phyloP scores from a whole-genome alignment of 768 basidiomycete genomes.

The Rhodotorula diobovata region DNA sequence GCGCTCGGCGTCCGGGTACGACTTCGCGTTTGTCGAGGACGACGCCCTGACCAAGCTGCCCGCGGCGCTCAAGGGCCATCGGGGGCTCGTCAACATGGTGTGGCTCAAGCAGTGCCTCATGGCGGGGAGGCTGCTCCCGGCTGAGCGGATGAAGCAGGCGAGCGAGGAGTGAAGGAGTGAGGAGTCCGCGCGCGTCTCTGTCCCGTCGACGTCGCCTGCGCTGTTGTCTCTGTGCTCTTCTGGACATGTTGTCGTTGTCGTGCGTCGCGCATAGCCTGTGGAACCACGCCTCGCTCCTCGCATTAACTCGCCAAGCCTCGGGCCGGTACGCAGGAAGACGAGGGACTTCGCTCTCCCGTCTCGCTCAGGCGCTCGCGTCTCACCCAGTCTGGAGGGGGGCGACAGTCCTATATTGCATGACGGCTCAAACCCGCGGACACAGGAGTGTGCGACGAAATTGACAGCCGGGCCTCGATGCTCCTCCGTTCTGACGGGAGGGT shows the following conservation, averaged over 20 bases:
- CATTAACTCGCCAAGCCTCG: no score
- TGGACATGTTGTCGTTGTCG: no score
- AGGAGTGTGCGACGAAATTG: not conserved
- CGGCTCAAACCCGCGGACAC: no score
- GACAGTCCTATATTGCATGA: no score
- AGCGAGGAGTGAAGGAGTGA: not conserved
- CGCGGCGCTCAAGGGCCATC: not conserved
- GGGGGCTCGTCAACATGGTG: constrained; percentile 41
- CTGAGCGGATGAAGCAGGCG: constrained; percentile 1
- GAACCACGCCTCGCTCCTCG: no score
- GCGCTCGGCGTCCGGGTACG: constrained; percentile 47
- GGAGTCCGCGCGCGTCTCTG: not conserved
- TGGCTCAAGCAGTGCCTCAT: constrained; percentile 79
- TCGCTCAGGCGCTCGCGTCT: no score
- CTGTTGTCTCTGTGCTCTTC: no score
- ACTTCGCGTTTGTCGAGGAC: constrained; percentile 64
- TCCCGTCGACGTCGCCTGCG: no score
- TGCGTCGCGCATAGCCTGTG: no score
- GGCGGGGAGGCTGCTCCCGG: constrained; percentile 49
- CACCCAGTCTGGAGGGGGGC: not conserved
- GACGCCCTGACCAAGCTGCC: constrained; percentile 11
- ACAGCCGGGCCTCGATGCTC: not conserved
- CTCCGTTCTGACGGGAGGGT: not conserved
- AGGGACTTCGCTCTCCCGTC: no score
- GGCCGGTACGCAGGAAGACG: no score